Evolutionary conservation across 345 rosid species (phyloP), one percentile per base, ranked within the genome.

Genomic region (Carallia brachiata): DNA sequence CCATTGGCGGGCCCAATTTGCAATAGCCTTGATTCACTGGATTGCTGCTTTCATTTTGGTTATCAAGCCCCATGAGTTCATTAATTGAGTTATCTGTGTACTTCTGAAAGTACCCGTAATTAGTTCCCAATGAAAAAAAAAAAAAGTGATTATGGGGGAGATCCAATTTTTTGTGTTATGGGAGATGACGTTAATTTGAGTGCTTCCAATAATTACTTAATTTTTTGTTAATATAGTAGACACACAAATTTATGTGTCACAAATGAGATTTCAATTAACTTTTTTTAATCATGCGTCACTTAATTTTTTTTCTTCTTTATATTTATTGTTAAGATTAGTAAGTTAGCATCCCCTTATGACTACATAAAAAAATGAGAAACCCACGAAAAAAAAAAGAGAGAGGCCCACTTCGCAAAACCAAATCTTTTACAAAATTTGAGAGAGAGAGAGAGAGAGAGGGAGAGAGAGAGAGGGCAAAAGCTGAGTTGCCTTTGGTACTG

Each of bases 401-500:
- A 77, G 87, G 79, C 87, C 90, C 87, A 88, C 90, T 76, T 55
- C 70, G 78, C 75, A 74, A 75, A 76, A 78, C 77, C 70, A 79
- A 68, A 70, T 57, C 23, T 55, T 81, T 80, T 81, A 73, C 63
- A 76, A 84, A 84, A 83, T 75, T 74, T 74, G 79, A 73, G 32
- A n/a, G 17, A 0, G 32, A 30, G 36, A 53, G 9, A 39, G 32
- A n/a, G 47, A 36, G 32, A 30, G 36, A 53, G 9, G 30, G 32
- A n/a, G 47, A 36, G 50, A 10, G 19, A 57, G 36, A 53, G 9
- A 39, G 32, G 30, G 47, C 61, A 83, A 85, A 86, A 86, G 91
- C 87, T 84, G 89, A 82, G 84, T 79, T 81, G 90, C 90, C 90
- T 86, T 88, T 82, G 87, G 81, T 82, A 86, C 89, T 81, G 85